Evolutionary conservation across 768 basidiomycete species (phyloP).

Genomic region (Termitomyces bulborhizus): DNA sequence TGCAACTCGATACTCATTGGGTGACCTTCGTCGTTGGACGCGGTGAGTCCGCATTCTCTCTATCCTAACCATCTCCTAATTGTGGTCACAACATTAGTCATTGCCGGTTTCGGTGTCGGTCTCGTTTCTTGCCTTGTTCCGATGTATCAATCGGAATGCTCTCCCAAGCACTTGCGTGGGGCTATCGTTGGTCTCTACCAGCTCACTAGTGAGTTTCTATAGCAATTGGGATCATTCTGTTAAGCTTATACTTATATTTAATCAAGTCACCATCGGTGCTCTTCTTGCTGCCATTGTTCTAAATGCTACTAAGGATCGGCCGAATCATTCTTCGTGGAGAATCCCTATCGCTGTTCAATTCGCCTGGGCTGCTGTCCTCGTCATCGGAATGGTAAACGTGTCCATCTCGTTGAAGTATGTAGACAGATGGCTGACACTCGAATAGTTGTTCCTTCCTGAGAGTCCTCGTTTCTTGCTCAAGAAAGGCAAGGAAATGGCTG

Average conservation of each 20-base stretch:
- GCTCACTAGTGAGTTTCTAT: constrained; percentile 17
- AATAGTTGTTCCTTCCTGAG: constrained; percentile 18
- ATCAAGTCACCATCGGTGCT: constrained; percentile 70
- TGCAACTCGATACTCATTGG: constrained; percentile 40
- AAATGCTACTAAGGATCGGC: constrained; percentile 52
- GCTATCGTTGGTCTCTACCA: constrained; percentile 45
- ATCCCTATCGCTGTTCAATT: constrained; percentile 71
- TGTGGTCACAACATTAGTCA: constrained; percentile 37
- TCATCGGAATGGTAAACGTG: constrained; percentile 45
- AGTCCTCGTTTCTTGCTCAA: constrained; percentile 79
- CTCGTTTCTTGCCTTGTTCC: constrained; percentile 62
- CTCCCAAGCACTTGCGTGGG: constrained; percentile 76
- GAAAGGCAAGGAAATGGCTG: constrained; percentile 53
- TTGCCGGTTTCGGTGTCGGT: constrained; percentile 79
- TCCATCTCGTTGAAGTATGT: background rate
- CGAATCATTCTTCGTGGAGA: constrained; percentile 44
- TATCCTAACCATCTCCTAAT: background rate
- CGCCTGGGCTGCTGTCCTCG: constrained; percentile 70
- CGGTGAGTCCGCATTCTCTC: constrained; percentile 8
- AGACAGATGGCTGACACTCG: background rate
- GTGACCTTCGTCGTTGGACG: constrained; percentile 22
- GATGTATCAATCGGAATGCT: constrained; percentile 45
- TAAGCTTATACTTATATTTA: constrained; percentile 46
- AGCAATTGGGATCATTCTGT: background rate
- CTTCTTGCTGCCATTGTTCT: constrained; percentile 66